phyloP scores from a whole-genome alignment of 2,329 filamentous ascomycete genomes.

The Fusarium nematophilum region DNA sequence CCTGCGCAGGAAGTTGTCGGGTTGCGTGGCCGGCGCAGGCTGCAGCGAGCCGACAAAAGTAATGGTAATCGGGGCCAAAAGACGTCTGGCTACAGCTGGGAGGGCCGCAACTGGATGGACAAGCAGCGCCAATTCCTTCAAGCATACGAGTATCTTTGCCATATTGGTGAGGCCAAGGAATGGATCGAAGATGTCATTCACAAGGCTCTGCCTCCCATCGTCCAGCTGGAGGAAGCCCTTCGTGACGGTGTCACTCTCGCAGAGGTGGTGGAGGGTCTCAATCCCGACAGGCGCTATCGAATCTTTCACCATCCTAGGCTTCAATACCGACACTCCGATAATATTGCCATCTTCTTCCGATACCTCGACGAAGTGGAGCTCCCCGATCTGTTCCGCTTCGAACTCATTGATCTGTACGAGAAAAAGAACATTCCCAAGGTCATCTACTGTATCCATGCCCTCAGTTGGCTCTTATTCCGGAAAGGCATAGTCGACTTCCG shows the following conservation, averaged over 20 bases:
- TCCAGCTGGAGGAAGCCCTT: conserved; percentile 91
- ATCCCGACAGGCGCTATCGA: conserved; percentile 78
- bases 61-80: conserved; percentile 59
- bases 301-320: conserved; percentile 89
- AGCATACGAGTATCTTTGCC: conserved; percentile 98
- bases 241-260: conserved; percentile 94
- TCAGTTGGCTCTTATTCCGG: conserved; percentile 96
- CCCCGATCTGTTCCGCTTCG: conserved; percentile 95
- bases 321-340: conserved; percentile 96
- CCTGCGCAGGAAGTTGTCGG: conserved; percentile 88
- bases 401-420: conserved; percentile 97
- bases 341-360: conserved; percentile 95
- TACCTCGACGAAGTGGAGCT: conserved; percentile 92
- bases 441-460: conserved; percentile 97
- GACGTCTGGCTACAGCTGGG: conserved; percentile 73
- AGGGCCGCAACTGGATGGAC: conserved; percentile 96
- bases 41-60: conserved; percentile 77
- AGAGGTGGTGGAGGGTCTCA: conserved; percentile 90
- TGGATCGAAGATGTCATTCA: conserved; percentile 96
- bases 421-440: conserved; percentile 99
- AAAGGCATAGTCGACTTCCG: conserved; percentile 96
- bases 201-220: conserved; percentile 87
- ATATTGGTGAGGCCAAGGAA: conserved; percentile 98
- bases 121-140: conserved; percentile 96
- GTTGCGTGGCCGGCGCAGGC: conserved; percentile 81